A percentile compares a stretch with the other conserved stretches of the same genome.
Evolutionary conservation across 176 grass and related monocot genomes (phyloP).

Genomic region (Pharus latifolius): DNA sequence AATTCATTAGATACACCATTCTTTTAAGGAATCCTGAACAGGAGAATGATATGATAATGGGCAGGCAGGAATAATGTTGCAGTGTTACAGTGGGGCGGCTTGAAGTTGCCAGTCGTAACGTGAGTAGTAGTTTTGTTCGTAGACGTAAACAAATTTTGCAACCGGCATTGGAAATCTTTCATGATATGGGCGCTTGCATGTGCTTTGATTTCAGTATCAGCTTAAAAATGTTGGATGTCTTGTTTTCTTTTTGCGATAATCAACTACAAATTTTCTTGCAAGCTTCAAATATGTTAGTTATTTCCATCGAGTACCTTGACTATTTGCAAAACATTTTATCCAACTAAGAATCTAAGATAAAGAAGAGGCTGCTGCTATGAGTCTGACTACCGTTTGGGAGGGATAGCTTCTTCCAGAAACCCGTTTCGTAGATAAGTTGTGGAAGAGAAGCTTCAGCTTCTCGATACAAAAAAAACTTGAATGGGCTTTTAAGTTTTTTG

Average conservation of each 20-base stretch:
- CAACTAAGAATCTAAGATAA: too few relatives aligned
- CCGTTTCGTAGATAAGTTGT: too few relatives aligned
- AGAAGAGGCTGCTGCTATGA: too few relatives aligned
- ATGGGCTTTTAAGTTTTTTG: too few relatives aligned
- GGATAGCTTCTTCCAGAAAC: too few relatives aligned
- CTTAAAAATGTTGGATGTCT: neutral
- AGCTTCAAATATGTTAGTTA: too few relatives aligned
- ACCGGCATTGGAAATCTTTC: neutral
- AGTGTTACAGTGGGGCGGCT: constrained; percentile 7
- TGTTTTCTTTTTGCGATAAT: neutral
- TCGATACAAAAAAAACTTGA: too few relatives aligned
- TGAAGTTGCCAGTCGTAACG: constrained; percentile 4
- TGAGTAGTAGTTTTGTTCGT: too few relatives aligned
- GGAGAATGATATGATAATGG: neutral
- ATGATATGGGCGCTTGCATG: neutral
- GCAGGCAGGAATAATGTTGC: constrained; percentile 28
- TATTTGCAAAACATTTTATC: too few relatives aligned
- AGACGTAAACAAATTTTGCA: constrained; percentile 40
- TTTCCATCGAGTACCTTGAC: neutral
- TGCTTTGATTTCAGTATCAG: neutral
- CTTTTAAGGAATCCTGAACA: neutral
- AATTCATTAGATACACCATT: constrained; percentile 14
- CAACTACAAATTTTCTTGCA: neutral
- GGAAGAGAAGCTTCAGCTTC: too few relatives aligned
- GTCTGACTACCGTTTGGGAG: too few relatives aligned